A percentile compares a stretch with the other conserved stretches of the same genome.
Conservation (phyloP, 2,329 filamentous ascomycete species). For the Trichoderma pleuroti region DNA sequence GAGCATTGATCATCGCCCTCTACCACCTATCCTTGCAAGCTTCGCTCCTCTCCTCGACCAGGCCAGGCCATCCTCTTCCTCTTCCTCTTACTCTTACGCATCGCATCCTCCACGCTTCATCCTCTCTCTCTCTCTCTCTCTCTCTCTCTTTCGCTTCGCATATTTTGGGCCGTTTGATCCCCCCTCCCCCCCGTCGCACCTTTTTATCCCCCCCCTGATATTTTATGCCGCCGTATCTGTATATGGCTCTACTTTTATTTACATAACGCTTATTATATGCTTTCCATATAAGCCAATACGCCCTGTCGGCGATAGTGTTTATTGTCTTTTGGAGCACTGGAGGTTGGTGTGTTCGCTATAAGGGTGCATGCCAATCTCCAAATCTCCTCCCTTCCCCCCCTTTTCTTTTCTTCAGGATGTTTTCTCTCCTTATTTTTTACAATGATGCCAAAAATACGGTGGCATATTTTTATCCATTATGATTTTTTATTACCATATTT, state of each 20-base stretch:
- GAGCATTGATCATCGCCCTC: slow-evolving; percentile 15
- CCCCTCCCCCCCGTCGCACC: neutral
- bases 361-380: neutral
- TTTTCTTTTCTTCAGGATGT: neutral
- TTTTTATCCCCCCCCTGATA: neutral
- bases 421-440: neutral
- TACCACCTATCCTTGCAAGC: slow-evolving; percentile 2
- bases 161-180: neutral
- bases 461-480: neutral
- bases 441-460: neutral
- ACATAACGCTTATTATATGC: slow-evolving; percentile 25
- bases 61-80: neutral
- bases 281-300: slow-evolving; percentile 28
- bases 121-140: neutral
- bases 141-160: slow-evolving; percentile 10
- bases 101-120: neutral
- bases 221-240: slow-evolving; percentile 10
- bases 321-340: slow-evolving; percentile 27
- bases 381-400: neutral
- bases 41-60: neutral
- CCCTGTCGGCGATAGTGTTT: slow-evolving; percentile 35
- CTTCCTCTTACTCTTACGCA: too few species aligned
- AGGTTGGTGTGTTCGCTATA: neutral
- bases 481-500: neutral
- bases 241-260: slow-evolving; percentile 17